Percentiles rank a stretch among this genome's conserved stretches.
Evolutionary conservation across 352 stramenopile species (phyloP).

Genomic region (Peronospora farinosa): DNA sequence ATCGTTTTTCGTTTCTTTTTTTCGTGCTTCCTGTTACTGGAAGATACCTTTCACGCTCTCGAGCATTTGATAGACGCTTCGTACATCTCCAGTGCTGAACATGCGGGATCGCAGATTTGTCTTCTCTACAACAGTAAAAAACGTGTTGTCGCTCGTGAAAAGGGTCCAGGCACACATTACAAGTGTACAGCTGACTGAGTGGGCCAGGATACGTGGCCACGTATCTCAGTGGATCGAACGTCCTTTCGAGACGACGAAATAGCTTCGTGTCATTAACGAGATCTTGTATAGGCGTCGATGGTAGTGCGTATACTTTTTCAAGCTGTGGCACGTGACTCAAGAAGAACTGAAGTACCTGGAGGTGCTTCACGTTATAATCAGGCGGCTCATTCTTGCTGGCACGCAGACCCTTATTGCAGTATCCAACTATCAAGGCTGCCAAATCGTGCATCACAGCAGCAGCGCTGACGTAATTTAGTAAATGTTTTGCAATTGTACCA

Average conservation of each 20-base stretch:
- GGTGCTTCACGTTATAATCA: slow-evolving; percentile 49
- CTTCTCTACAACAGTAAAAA: slow-evolving; percentile 53
- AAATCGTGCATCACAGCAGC: slow-evolving; percentile 39
- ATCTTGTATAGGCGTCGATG: slow-evolving; percentile 15
- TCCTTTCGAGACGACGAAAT: slow-evolving; percentile 40
- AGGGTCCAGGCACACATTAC: slow-evolving; percentile 58
- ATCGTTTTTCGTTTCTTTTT: slow-evolving; percentile 64
- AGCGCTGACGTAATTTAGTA: slow-evolving; percentile 35
- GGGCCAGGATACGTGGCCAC: slow-evolving; percentile 52
- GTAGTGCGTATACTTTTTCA: slow-evolving; percentile 44
- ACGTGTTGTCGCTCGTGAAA: slow-evolving; percentile 73
- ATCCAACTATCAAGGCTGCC: slow-evolving; percentile 35
- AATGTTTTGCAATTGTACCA: slow-evolving; percentile 35
- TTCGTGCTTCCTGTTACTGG: slow-evolving; percentile 9
- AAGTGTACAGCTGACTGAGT: slow-evolving; percentile 49
- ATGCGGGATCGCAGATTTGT: slow-evolving; percentile 34
- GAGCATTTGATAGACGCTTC: slow-evolving; percentile 39
- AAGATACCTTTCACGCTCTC: slow-evolving; percentile 22
- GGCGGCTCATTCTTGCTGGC: slow-evolving; percentile 43
- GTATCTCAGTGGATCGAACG: slow-evolving; percentile 49
- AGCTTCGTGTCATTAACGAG: slow-evolving; percentile 48
- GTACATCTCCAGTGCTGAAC: slow-evolving; percentile 77
- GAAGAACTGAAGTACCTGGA: slow-evolving; percentile 67
- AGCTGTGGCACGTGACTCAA: slow-evolving; percentile 61
- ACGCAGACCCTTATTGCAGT: slow-evolving; percentile 48